Percentiles rank a stretch among this genome's conserved stretches.
Conservation (phyloP, 2,329 filamentous ascomycete genomes). For the Madurella fahalii region DNA sequence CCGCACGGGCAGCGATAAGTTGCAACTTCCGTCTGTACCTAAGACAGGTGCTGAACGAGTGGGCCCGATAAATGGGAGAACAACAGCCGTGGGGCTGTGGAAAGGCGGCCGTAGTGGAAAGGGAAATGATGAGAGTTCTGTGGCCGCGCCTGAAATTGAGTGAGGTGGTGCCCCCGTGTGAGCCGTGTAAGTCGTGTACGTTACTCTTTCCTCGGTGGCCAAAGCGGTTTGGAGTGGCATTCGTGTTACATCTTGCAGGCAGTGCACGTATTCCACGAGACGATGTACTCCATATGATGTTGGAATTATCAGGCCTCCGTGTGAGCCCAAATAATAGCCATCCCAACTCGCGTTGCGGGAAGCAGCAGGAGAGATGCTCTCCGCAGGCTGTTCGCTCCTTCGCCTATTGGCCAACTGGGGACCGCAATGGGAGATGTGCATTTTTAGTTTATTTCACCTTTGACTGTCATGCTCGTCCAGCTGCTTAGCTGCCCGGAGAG, state of each 20-base stretch:
- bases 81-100: background rate
- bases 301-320: background rate
- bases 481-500: background rate
- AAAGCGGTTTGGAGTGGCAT: background rate
- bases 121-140: background rate
- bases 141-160: background rate
- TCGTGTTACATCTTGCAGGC: background rate
- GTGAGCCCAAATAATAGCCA: conserved; percentile 3
- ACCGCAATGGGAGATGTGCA: background rate
- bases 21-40: background rate
- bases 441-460: background rate
- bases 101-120: background rate
- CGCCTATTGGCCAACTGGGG: background rate
- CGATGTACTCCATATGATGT: background rate
- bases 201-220: background rate
- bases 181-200: background rate
- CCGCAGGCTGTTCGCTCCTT: background rate
- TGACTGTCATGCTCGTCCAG: background rate
- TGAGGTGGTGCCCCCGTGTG: background rate
- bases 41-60: background rate
- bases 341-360: background rate
- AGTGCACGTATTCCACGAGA: background rate
- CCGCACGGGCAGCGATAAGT: background rate
- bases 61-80: background rate
- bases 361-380: conserved; percentile 3